These are phyloP conservation scores for Mucor indicus DNA, from an alignment of 371 early-diverging fungal genomes.

Conservation along the genomic window DNA sequence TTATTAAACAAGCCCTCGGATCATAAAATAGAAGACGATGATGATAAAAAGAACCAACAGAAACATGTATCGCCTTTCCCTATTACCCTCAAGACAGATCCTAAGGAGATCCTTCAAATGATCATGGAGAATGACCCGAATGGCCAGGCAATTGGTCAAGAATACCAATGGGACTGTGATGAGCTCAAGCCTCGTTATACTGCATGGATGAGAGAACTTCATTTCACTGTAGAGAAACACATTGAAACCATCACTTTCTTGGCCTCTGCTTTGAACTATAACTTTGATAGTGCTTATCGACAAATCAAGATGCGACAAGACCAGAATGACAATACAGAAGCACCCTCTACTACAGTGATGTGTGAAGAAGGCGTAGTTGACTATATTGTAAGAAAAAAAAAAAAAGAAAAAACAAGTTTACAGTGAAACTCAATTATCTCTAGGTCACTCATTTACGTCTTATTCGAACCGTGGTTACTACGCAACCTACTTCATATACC, in stretches of 20 bases:
- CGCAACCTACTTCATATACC: conserved; percentile 36
- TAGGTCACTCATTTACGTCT: conserved; percentile 46
- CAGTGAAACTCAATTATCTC: not conserved
- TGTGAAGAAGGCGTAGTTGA: conserved; percentile 54
- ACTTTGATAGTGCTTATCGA: conserved; percentile 46
- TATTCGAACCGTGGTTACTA: conserved; percentile 42
- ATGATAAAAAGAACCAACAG: conserved; percentile 10
- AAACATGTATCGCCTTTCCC: conserved; percentile 32
- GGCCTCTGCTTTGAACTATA: conserved; percentile 41
- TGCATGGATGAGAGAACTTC: conserved; percentile 51
- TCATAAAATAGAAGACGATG: conserved; percentile 6
- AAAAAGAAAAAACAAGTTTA: not conserved
- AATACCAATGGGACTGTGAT: conserved; percentile 13
- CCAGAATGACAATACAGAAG: conserved; percentile 10
- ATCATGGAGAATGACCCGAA: conserved; percentile 34
- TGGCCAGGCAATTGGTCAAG: conserved; percentile 13
- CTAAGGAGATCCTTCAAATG: conserved; percentile 34
- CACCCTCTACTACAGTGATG: conserved; percentile 37
- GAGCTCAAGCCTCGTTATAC: conserved; percentile 39
- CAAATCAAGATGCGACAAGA: conserved; percentile 31
- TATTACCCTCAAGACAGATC: conserved; percentile 43
- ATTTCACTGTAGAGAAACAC: conserved; percentile 40
- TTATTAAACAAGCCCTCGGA: conserved; percentile 35
- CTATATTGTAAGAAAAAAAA: conserved; percentile 32
- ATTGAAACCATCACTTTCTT: conserved; percentile 50